Base-by-base conservation (phyloP, 192 early-diverging fungal genomes). In the Linnemannia schmuckeri region DNA sequence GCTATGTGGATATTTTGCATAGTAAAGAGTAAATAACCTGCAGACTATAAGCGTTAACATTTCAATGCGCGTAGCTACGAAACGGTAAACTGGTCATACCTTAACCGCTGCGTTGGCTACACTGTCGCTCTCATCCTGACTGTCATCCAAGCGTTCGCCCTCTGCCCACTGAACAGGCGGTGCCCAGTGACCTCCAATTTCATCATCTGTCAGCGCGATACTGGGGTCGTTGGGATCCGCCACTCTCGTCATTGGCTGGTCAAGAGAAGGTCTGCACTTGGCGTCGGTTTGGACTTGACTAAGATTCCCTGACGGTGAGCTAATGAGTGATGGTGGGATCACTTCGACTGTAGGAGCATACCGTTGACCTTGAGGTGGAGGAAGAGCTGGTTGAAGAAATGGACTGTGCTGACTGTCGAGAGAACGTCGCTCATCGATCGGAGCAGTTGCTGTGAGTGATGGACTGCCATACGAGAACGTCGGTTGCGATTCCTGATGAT, bases 71-170 rank as follows among this genome's bases (percentile, higher is more conserved):
- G 12, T 52, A 44, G 13, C 35, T 70, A 1, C 68, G 44, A 38
- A n/a, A 35, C 18, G 13, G 17, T 74, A 52, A n/a, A 37, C 30
- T 57, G 10, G 24, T 18, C 17, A 24, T 84, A 84, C 82, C 82
- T 84, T 84, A 30, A 75, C 30, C 12, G 72, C 54, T 44, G 79
- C 54, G 35, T 79, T 52, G 6, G 61, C 49, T 42, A 44, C 35
- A 3, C 13, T 77, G 24, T 87, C 85, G 35, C 85, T 87, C 40
- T 87, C 85, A 33, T 87, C 85, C 72, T 87, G 85, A 54, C 85
- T 87, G 15, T 86, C 84, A 7, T 86, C 84, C 17, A 80, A 76
- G 13, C 78, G 84, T 37, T 86, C 84, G 17, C 85, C 85, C 30
- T 87, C 79, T 44, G 85, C 72, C 75, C 76, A 87, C 13, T 74